Evolutionary conservation across 169 alveolate species (phyloP).

Genomic region (Miamiensis avidus): DNA sequence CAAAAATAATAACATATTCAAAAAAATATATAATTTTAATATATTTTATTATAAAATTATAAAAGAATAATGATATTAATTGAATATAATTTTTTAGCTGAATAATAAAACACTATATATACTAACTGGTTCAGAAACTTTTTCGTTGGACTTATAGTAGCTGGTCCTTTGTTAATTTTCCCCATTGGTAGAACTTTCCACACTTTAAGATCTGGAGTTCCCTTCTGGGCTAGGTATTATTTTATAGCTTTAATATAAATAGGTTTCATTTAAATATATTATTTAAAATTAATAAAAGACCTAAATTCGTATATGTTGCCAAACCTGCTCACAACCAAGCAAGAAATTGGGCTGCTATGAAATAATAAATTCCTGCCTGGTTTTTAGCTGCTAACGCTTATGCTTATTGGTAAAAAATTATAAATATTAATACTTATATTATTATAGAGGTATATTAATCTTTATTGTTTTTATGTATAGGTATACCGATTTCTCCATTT

Average conservation of each 20-base stretch:
- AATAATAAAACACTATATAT: not conserved
- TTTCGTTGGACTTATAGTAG: slow-evolving; percentile 2
- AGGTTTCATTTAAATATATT: not conserved
- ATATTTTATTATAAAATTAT: too few relatives aligned
- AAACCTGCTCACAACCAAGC: slow-evolving; percentile 10
- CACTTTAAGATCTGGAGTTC: slow-evolving; percentile 17
- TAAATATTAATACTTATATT: too few relatives aligned
- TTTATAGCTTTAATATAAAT: not conserved
- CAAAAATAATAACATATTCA: not conserved
- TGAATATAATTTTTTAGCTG: not conserved
- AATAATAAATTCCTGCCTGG: slow-evolving; percentile 24
- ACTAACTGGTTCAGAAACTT: slow-evolving; percentile 12
- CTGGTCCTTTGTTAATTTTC: slow-evolving; percentile 20
- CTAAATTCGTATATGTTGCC: slow-evolving; percentile 12
- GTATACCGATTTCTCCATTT: slow-evolving; percentile 17
- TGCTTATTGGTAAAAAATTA: slow-evolving; percentile 14
- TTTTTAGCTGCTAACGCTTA: slow-evolving; percentile 1
- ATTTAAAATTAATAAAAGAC: slow-evolving; percentile 14
- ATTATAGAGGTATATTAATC: too few relatives aligned
- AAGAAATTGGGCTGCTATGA: slow-evolving; percentile 29
- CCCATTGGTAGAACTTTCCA: slow-evolving; percentile 18
- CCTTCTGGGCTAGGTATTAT: slow-evolving; percentile 8
- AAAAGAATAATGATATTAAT: too few relatives aligned
- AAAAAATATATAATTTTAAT: too few relatives aligned
- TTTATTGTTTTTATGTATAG: not conserved